Evolutionary conservation across 306 rosid genomes (phyloP).

Genomic region (Ziziphus jujuba): DNA sequence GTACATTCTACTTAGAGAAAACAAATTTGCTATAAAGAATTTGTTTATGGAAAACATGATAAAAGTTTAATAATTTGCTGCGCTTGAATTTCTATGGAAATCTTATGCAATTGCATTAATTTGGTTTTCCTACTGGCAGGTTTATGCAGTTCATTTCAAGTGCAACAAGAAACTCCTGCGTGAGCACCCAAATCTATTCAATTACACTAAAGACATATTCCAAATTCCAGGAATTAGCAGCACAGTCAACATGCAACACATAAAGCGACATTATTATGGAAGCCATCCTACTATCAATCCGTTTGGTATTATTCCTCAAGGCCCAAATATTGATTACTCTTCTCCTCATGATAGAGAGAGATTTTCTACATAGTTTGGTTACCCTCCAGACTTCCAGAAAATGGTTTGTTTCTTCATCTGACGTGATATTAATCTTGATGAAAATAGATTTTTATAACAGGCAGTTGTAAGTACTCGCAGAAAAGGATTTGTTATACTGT

Average conservation of each 20-base stretch:
- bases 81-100: background rate
- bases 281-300: slow-evolving; percentile 90
- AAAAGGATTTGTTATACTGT: background rate
- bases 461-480: too few relatives aligned
- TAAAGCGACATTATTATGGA: slow-evolving; percentile 80
- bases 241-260: slow-evolving; percentile 78
- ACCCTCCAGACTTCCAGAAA: background rate
- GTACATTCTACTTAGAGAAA: too few relatives aligned
- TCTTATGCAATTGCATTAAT: background rate
- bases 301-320: slow-evolving; percentile 71
- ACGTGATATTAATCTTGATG: too few relatives aligned
- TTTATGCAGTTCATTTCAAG: slow-evolving; percentile 90
- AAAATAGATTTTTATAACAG: too few relatives aligned
- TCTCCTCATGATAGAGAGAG: slow-evolving; percentile 71
- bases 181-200: slow-evolving; percentile 81
- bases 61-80: background rate
- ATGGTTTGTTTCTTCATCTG: too few relatives aligned
- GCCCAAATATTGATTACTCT: slow-evolving; percentile 65
- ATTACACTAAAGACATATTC: slow-evolving; percentile 79
- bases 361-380: slow-evolving; percentile 51
- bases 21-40: too few relatives aligned
- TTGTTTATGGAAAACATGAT: too few relatives aligned
- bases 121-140: slow-evolving; percentile 44
- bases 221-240: slow-evolving; percentile 73
- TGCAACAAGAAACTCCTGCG: slow-evolving; percentile 86